A percentile compares a stretch with the other conserved stretches of the same genome.
Evolutionary conservation across 768 basidiomycete genomes (phyloP).

Genomic region (Leccinellum luteum): DNA sequence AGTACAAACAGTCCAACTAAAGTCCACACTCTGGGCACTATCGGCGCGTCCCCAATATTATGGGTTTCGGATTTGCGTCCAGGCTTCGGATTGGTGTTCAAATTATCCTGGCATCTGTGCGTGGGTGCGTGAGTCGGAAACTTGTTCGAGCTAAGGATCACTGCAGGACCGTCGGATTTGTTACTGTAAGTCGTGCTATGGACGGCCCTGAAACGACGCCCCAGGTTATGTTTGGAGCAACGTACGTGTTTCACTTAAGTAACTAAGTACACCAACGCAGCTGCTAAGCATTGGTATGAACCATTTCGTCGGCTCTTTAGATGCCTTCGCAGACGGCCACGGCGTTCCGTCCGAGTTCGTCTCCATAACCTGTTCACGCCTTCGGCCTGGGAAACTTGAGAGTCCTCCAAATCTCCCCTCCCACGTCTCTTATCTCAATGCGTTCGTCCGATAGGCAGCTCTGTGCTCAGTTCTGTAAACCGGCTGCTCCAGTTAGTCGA

Average conservation of each 20-base stretch:
- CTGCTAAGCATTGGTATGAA: no score
- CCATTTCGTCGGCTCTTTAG: no score
- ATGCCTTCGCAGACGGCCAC: neutral
- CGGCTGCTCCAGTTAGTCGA: neutral
- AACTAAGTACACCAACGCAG: neutral
- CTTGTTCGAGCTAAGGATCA: neutral
- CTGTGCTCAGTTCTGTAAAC: conserved; percentile 5
- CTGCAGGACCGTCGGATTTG: neutral
- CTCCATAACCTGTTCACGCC: neutral
- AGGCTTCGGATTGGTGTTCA: no score
- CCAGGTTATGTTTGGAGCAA: no score
- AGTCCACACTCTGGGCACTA: no score
- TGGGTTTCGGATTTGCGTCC: no score
- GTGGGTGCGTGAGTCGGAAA: no score
- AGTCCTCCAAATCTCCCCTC: neutral
- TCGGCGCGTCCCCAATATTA: no score
- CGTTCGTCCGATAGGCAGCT: conserved; percentile 5
- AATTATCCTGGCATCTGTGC: no score
- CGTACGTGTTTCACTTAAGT: no score
- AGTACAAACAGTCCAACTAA: no score
- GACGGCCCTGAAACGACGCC: no score
- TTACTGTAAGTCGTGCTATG: neutral
- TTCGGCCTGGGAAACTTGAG: neutral
- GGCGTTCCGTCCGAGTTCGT: neutral
- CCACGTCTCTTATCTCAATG: neutral